Evolutionary conservation across 257 asterid species (phyloP), one percentile per base, ranked within the genome.

Genomic region (Primulina huaijiensis): DNA sequence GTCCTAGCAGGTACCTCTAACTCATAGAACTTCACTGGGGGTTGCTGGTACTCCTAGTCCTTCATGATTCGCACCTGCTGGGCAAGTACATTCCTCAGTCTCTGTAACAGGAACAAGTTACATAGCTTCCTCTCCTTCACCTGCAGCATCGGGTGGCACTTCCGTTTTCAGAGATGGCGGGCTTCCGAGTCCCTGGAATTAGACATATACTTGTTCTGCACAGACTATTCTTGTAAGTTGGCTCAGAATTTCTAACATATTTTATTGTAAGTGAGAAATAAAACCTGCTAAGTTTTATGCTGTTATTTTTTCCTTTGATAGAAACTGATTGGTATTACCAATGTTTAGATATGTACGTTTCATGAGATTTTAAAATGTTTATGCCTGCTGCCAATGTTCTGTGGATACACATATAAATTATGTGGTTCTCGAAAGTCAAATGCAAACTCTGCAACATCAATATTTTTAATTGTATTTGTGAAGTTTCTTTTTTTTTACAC

Each of bases 111-210:
- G 88, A 78, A 82, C 96, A 40, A 87, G 84, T 82, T 84, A 82
- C 46, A 76, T 81, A 50, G 73, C 89, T 25, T 92, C 98, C 43
- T 87, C 98, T 69, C 97, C 97, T 53, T 92, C 97, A 74, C 98
- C 97, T 56, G 95, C 92, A 3, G 95, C 97, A 75, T 90, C 96
- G 17, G 94, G 97, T 23, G 94, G 97, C 74, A 90, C 94, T 25
- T 89, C 98, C 10, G 87, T 80, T 63, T 87, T 88, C 35, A 81
- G 92, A 76, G 97, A 88, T 69, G 82, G 69, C 53, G 79, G 80
- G 80, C 81, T 85, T 57, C 82, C 89, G n/a, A 88, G 95, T 72
- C 92, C 95, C 3, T 89, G 87, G 90, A 86, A 79, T 75, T 90
- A 85, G 84, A 70, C 25, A 65, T 20, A 16, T 56, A 34, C 19